Base-by-base conservation (phyloP, 495 filamentous ascomycete genomes). In the Hypoxylon crocopeplum region DNA sequence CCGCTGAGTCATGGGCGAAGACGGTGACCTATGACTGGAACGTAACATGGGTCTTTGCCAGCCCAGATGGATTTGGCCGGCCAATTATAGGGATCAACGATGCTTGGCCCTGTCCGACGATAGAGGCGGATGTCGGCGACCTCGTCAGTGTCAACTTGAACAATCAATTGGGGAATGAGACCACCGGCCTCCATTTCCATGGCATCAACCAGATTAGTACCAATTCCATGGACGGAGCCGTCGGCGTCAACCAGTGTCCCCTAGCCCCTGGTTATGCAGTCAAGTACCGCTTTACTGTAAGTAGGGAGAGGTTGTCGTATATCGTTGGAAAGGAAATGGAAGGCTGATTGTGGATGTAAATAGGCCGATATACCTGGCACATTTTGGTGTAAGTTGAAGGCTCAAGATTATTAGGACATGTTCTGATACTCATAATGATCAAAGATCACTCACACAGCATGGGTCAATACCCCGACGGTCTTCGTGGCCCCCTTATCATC, bases 51-150 rank as follows among this genome's bases (percentile, higher is more conserved):
- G 85, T 91, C 1, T 83, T 74, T 49, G 84, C 84, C 3, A 82
- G 79, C 50, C 90, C 90, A 1, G 89, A 93, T 73, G 88, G 86
- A 2, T 81, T 67, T 34, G 38, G 39, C 0, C 79, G 92, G 7
- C 82, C 84, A n/a, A 82, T 88, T 15, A 88, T 94, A 59, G 87
- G 88, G 27, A 89, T 94, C 73, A 93, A 94, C 70, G 80, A 80
- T 7, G 71, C 84, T 59, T 93, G 88, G 88, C 90, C 90, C 11
- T 77, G 86, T 36, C 90, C 89, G 5, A 63, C 72, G 7, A 84
- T 93, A 29, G 80, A 90, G 54, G 86, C 86, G 33, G 81, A 82
- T 52, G 77, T 87, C 48, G 88, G 88, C n/a, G 91, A 94, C 58
- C 79, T 76, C 16, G 66, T 95, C 27, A 71, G 90, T 10, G 79